Base-by-base conservation (phyloP, 371 early-diverging fungal species). In the Batkoa obscura region DNA sequence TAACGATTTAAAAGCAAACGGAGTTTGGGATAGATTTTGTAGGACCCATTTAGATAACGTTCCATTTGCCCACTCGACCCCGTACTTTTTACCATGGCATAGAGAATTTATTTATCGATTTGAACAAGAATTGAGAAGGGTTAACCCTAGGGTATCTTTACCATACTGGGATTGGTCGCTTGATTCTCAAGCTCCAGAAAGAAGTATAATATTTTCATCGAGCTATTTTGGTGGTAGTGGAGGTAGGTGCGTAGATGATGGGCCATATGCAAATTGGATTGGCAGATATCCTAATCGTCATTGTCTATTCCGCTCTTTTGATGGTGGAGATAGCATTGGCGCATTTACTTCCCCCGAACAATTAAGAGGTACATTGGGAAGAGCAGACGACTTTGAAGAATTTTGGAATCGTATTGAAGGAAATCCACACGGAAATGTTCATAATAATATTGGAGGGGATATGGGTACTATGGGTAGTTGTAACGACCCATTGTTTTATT, bases 401-500 rank as follows among this genome's bases (percentile, higher is more conserved):
- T 69, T 70, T 55, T 63, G 73, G 58, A 61, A 63, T 42, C 57
- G 60, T 53, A 60, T 72, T 32, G 73, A 73, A 58, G 65, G 58
- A 43, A 52, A 64, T 39, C 68, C 66, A 31, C 73, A 73, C 53
- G 73, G 73, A 9, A 65, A 58, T 0, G 67, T 67, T 30, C 73
- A 73, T n/a, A 56, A 39, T 23, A 59, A 59, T 38, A 56, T 78
- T 38, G 71, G 73, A 12, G 75, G 75, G 5, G 62, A 67, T 53
- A 68, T 72, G 66, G 62, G 64, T 8, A 64, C 63, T 38, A 66
- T 71, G 70, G 34, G 36, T n/a, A 62, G 60, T 38, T 34, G 72
- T 50, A 74, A 57, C 3, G 56, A 56, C 62, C 76, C 75, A 13
- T 56, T 78, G n/a, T 80, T 80, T 59, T 76, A 58, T 55, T 58